Evolutionary conservation across 495 filamentous ascomycete genomes (phyloP), one percentile per base, ranked within the genome.

Genomic region (Aspergillus indologenus): DNA sequence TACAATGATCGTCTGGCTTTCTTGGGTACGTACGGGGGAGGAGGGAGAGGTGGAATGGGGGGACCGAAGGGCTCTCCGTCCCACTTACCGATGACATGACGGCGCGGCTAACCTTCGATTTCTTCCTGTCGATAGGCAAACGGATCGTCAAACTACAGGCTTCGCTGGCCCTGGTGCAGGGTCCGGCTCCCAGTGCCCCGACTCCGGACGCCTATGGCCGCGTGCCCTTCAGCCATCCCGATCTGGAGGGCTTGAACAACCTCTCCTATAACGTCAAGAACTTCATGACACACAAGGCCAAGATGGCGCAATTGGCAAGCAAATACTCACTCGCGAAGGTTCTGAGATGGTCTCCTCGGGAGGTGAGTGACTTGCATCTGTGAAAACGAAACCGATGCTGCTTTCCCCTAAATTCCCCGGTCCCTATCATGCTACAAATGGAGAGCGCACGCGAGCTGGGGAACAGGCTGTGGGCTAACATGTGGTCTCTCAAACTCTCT

Each of bases 1-100:
- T 96, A 89, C 77, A 99, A 98, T 71, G 92, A 96, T 60, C 85
- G 92, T 57, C 79, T 99, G 71, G 88, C 89, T n/a, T 92, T 89
- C 61, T 77, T 96, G 42, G 94, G 94, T 96, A 83, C 65, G 85
- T 47, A n/a, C 2, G 5, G 15, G n/a, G 45, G n/a, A n/a, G n/a
- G n/a, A 45, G 20, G 44, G n/a, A 42, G 17, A 19, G 14, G 26
- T 51, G 9, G 24, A n/a, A 50, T 50, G 47, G 4, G 5, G 48
- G 15, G 19, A 18, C 6, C 6, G 9, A 21, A 24, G 12, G 47
- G 26, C 26, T 9, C 26, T 5, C 20, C 17, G 6, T 52, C 49
- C 49, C 5, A 1, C 1, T 4, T 29, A 29, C 15, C 40, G 19
- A 53, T 50, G 45, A 54, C 24, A n/a, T n/a, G n/a, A n/a, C n/a